Conservation (phyloP, 2,329 filamentous ascomycete species). For the Coniella lustricola region DNA sequence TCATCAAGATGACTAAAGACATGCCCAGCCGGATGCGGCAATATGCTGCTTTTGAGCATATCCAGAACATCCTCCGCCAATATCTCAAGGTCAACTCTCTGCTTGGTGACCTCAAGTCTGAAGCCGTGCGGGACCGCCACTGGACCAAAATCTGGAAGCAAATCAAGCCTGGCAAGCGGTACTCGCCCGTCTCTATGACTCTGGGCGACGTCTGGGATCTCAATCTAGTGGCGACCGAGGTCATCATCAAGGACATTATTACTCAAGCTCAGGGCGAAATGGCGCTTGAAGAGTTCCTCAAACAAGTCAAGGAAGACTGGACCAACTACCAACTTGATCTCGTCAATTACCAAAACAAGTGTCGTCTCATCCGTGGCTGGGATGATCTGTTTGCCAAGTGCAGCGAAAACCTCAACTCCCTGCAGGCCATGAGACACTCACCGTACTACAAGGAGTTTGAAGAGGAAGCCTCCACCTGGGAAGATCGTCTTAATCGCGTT, state of each 20-base stretch:
- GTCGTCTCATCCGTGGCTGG: conserved; percentile 93
- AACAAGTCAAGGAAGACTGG: conserved; percentile 95
- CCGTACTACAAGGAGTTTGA: conserved; percentile 99
- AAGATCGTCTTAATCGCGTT: conserved; percentile 94
- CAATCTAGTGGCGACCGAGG: conserved; percentile 79
- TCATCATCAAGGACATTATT: conserved; percentile 86
- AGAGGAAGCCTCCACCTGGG: conserved; percentile 92
- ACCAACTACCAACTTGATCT: conserved; percentile 90
- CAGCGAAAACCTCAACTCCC: conserved; percentile 92
- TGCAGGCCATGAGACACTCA: conserved; percentile 98
- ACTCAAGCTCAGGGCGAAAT: conserved; percentile 95
- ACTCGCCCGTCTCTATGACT: conserved; percentile 89
- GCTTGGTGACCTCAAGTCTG: conserved; percentile 85
- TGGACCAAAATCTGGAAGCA: conserved; percentile 98
- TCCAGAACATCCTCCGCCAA: conserved; percentile 82
- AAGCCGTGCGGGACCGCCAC: conserved; percentile 91
- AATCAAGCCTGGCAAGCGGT: conserved; percentile 84
- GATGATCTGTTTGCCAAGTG: conserved; percentile 98
- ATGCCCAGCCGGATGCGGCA: conserved; percentile 99
- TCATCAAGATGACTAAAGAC: conserved; percentile 97
- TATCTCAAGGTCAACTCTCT: conserved; percentile 87
- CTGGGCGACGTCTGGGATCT: conserved; percentile 99
- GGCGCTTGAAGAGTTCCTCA: conserved; percentile 95
- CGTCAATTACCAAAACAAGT: conserved; percentile 97
- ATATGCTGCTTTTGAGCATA: conserved; percentile 98